Conservation (phyloP, 2,329 filamentous ascomycete species). For the Talaromyces funiculosus region DNA sequence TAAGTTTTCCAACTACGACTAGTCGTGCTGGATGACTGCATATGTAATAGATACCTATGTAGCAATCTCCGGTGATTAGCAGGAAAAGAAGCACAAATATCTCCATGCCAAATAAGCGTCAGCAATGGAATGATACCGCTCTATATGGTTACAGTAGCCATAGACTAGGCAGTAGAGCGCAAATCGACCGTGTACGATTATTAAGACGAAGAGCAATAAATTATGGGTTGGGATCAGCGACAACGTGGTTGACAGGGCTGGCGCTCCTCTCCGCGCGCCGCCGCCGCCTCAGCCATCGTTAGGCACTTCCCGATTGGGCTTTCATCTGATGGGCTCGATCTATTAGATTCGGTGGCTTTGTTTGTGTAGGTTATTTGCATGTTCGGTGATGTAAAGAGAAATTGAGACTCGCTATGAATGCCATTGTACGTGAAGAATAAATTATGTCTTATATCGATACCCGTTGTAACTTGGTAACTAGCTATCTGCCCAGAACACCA, state of each 20-base stretch:
- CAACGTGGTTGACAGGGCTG: conserved; percentile 16
- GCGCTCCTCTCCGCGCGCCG: conserved; percentile 5
- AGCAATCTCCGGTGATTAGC: background rate
- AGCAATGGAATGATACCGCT: no score
- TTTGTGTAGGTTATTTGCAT: background rate
- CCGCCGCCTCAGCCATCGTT: conserved; percentile 7
- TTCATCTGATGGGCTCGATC: background rate
- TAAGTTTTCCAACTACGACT: background rate
- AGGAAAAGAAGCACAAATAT: background rate
- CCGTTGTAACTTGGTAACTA: background rate
- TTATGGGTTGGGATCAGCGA: conserved; percentile 11
- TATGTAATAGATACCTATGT: background rate
- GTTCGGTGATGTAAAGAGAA: background rate
- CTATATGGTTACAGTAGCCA: no score
- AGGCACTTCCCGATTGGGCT: conserved; percentile 5
- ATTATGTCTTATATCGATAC: background rate
- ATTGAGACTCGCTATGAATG: background rate
- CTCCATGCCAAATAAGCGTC: background rate
- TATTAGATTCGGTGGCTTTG: background rate
- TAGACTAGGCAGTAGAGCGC: no score
- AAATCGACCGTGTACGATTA: background rate
- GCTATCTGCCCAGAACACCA: no score
- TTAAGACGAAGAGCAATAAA: background rate
- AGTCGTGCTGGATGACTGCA: background rate
- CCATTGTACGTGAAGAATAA: background rate